phyloP scores from a whole-genome alignment of 2,329 filamentous ascomycete genomes.

The Zymoseptoria ardabiliae region DNA sequence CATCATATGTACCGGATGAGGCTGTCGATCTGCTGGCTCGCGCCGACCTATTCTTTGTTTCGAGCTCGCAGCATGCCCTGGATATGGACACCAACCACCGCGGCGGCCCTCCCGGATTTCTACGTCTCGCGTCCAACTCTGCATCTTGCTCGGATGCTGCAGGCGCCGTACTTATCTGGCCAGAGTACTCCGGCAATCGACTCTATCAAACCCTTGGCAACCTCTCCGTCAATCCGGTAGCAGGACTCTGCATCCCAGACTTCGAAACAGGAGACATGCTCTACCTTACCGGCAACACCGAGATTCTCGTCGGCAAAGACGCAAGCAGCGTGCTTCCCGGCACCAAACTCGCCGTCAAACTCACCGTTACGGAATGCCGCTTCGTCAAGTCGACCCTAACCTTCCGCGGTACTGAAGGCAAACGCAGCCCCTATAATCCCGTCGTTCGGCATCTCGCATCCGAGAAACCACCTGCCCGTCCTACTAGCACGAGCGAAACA shows the following conservation, averaged over 20 bases:
- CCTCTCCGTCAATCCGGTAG: conserved; percentile 55
- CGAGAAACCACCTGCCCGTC: conserved; percentile 41
- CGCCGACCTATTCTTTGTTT: conserved; percentile 73
- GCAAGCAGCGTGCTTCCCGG: conserved; percentile 58
- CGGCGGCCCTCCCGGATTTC: conserved; percentile 66
- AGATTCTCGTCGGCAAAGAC: conserved; percentile 57
- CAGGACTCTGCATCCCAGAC: conserved; percentile 67
- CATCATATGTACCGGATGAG: conserved; percentile 39
- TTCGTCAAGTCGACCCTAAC: conserved; percentile 60
- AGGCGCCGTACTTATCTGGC: conserved; percentile 57
- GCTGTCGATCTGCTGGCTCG: conserved; percentile 54
- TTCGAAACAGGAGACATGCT: conserved; percentile 66
- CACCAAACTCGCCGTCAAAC: conserved; percentile 64
- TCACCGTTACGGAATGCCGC: conserved; percentile 54
- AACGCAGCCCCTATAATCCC: conserved; percentile 73
- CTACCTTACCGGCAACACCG: conserved; percentile 63
- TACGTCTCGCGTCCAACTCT: conserved; percentile 57
- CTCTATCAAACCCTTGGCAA: conserved; percentile 82
- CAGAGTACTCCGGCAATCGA: conserved; percentile 78
- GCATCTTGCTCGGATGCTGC: conserved; percentile 19
- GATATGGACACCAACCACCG: conserved; percentile 82
- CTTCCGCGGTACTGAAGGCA: conserved; percentile 55
- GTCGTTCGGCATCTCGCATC: conserved; percentile 55
- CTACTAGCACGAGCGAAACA: not conserved
- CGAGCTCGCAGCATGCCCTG: conserved; percentile 52